Percentiles rank a stretch among this genome's conserved stretches.
phyloP scores from a whole-genome alignment of 116 monocot genomes.

The Phalaenopsis hybrid region DNA sequence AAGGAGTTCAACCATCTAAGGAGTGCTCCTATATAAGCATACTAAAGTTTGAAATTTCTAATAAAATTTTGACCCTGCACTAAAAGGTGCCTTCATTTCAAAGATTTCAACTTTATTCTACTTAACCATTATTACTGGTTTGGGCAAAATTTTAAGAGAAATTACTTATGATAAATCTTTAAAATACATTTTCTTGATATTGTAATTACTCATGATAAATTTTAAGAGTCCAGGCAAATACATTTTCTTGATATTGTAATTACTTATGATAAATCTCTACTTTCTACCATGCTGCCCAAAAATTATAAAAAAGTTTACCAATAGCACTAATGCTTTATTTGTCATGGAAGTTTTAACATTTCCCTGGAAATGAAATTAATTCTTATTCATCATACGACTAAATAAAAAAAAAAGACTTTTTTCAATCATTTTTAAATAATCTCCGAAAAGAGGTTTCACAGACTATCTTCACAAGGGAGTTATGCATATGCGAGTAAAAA shows the following conservation, averaged over 20 bases:
- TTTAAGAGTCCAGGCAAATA: no score
- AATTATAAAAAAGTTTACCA: neutral
- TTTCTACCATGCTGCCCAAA: neutral
- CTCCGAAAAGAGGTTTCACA: neutral
- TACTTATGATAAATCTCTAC: neutral
- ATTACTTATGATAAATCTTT: neutral
- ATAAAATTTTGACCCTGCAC: no score
- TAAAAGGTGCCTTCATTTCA: no score
- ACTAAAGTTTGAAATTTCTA: no score
- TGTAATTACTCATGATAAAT: neutral
- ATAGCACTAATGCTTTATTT: neutral
- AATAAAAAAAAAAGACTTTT: neutral
- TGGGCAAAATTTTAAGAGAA: neutral
- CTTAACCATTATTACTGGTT: no score
- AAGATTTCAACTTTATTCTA: no score
- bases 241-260: neutral
- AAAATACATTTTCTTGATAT: neutral
- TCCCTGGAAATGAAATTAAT: neutral
- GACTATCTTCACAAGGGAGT: neutral
- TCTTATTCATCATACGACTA: neutral
- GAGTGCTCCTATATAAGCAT: no score
- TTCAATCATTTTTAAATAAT: neutral
- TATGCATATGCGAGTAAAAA: neutral
- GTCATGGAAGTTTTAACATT: neutral
- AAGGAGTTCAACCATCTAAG: no score